Conservation (phyloP, 345 rosid genomes). For the Eutrema yunnanense region DNA sequence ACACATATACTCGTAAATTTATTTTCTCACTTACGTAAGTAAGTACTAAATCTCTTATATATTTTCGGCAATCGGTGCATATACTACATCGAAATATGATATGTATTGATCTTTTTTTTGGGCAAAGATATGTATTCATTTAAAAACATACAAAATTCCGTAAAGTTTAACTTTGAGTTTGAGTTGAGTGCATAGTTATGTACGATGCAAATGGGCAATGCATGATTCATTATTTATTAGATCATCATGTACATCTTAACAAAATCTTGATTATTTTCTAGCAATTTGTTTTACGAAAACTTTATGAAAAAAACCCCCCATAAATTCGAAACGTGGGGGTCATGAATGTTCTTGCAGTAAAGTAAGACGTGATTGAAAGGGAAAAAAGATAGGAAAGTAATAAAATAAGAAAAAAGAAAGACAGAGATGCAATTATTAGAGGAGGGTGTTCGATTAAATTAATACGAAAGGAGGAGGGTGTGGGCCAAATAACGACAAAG, state of each 20-base stretch:
- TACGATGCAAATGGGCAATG: slow-evolving; percentile 12
- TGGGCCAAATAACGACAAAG: not conserved
- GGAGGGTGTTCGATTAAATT: not conserved
- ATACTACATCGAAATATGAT: not conserved
- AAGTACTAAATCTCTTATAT: not conserved
- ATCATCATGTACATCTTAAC: not conserved
- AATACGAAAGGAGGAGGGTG: not conserved
- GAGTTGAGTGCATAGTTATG: slow-evolving; percentile 1
- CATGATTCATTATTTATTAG: slow-evolving; percentile 23
- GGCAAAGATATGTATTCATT: not conserved
- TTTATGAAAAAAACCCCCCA: not conserved
- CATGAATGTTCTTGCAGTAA: slow-evolving; percentile 33
- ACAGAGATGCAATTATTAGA: slow-evolving; percentile 19
- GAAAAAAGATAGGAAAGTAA: slow-evolving; percentile 11
- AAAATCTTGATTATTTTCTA: not conserved
- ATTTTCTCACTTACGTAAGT: too few species aligned
- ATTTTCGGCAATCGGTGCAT: not conserved
- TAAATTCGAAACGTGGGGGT: slow-evolving; percentile 31
- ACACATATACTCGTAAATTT: too few species aligned
- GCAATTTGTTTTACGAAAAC: not conserved
- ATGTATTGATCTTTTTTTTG: not conserved
- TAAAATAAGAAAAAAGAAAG: slow-evolving; percentile 6
- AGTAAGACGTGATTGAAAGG: slow-evolving; percentile 26
- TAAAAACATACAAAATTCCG: not conserved
- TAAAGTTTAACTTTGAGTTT: not conserved